A percentile compares a stretch with the other conserved stretches of the same genome.
These are phyloP conservation scores for Pseudopediastrum boryanum DNA, from an alignment of 139 green algal genomes.

Conservation along the genomic window DNA sequence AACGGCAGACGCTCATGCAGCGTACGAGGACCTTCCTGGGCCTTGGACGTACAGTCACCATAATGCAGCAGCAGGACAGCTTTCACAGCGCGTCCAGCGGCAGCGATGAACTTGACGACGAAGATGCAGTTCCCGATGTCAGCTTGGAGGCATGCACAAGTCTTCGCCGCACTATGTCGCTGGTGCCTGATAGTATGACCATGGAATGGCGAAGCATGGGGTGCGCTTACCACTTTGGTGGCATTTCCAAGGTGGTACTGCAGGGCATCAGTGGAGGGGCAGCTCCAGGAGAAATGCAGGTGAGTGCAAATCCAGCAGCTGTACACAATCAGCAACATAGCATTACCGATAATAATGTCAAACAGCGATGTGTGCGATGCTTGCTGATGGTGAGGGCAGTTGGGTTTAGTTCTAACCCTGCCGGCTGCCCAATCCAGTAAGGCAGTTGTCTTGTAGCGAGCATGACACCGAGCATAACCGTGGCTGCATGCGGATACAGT, in stretches of 20 bases:
- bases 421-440: no score
- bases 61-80: not conserved
- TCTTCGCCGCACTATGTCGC: conserved; percentile 6
- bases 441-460: no score
- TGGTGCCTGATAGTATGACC: not conserved
- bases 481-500: no score
- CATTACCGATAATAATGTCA: no score
- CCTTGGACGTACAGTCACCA: not conserved
- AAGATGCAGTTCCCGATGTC: not conserved
- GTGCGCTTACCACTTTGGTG: conserved; percentile 17
- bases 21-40: not conserved
- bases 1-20: no score
- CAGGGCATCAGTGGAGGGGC: conserved; percentile 33
- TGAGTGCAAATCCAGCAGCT: not conserved
- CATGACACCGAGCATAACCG: no score
- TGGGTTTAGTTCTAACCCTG: no score
- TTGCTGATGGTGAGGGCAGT: no score
- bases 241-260: conserved; percentile 25
- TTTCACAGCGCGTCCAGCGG: not conserved
- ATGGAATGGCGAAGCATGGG: conserved; percentile 37
- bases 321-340: no score
- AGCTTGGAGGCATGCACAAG: no score
- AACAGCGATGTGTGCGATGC: no score
- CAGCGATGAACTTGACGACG: not conserved
- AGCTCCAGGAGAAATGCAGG: conserved; percentile 44